phyloP scores from a whole-genome alignment of 1,139 yeast genomes.

The Candida labiduridarum region DNA sequence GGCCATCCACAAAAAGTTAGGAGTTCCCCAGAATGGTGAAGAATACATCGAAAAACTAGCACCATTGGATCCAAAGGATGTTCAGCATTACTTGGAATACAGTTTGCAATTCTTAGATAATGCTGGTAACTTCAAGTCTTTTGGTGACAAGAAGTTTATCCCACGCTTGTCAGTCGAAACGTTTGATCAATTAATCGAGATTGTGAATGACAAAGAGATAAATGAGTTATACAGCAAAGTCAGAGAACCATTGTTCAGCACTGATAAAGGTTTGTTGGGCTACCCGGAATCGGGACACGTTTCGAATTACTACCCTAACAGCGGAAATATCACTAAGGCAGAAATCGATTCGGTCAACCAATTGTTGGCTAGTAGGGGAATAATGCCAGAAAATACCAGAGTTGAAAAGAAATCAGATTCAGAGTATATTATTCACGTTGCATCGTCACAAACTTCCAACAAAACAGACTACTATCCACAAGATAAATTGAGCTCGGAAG shows the following conservation, averaged over 20 bases:
- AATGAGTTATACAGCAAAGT: constrained; percentile 45
- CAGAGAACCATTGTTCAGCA: constrained; percentile 52
- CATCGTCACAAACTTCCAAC: constrained; percentile 54
- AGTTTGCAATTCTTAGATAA: constrained; percentile 79
- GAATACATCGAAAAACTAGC: constrained; percentile 41
- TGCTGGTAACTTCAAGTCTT: constrained; percentile 85
- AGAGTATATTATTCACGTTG: constrained; percentile 59
- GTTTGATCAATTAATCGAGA: constrained; percentile 49
- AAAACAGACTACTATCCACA: constrained; percentile 44
- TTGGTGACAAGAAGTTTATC: constrained; percentile 84
- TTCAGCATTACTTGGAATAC: constrained; percentile 66
- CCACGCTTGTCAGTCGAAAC: constrained; percentile 57
- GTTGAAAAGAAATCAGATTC: constrained; percentile 52
- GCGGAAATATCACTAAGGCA: constrained; percentile 50
- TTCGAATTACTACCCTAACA: constrained; percentile 67
- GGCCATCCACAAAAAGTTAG: constrained; percentile 52
- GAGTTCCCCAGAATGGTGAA: constrained; percentile 44
- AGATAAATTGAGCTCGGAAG: constrained; percentile 23
- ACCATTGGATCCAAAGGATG: constrained; percentile 30
- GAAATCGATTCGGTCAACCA: constrained; percentile 70
- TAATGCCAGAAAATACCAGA: constrained; percentile 85
- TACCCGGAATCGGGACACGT: constrained; percentile 78
- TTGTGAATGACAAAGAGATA: constrained; percentile 40
- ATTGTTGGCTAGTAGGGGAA: constrained; percentile 59
- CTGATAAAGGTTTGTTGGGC: constrained; percentile 62